A percentile compares a stretch with the other conserved stretches of the same genome.
Conservation (phyloP, 75 land plant genomes). For the Cunninghamia lanceolata region DNA sequence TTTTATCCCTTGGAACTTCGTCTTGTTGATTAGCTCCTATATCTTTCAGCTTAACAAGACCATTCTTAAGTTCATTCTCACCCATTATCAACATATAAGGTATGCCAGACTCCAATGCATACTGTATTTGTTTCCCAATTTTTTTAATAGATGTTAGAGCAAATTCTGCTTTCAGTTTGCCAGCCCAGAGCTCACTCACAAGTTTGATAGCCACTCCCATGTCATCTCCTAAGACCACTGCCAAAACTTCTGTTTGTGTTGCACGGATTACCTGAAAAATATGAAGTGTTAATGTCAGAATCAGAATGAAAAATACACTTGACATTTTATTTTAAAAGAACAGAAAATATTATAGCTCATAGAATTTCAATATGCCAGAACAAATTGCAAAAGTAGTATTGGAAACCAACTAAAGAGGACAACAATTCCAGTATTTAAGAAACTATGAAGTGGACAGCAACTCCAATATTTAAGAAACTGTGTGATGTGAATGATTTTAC, state of each 20-base stretch:
- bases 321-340: neutral
- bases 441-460: no score
- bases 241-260: constrained; percentile 68
- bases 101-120: constrained; percentile 37
- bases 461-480: no score
- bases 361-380: no score
- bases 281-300: neutral
- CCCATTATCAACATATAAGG: constrained; percentile 77
- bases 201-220: constrained; percentile 45
- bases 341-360: no score
- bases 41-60: constrained; percentile 53
- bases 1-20: constrained; percentile 30
- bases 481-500: no score
- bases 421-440: no score
- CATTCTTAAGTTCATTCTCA: constrained; percentile 52
- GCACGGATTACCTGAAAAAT: constrained; percentile 48
- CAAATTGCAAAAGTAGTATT: no score
- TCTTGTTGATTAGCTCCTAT: constrained; percentile 30
- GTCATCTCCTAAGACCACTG: constrained; percentile 46
- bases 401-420: no score
- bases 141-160: constrained; percentile 26
- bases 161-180: constrained; percentile 61
- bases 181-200: constrained; percentile 67
- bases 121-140: constrained; percentile 43
- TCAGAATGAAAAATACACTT: neutral